Conservation (phyloP, 345 rosid species). For the Citrus glauca region DNA sequence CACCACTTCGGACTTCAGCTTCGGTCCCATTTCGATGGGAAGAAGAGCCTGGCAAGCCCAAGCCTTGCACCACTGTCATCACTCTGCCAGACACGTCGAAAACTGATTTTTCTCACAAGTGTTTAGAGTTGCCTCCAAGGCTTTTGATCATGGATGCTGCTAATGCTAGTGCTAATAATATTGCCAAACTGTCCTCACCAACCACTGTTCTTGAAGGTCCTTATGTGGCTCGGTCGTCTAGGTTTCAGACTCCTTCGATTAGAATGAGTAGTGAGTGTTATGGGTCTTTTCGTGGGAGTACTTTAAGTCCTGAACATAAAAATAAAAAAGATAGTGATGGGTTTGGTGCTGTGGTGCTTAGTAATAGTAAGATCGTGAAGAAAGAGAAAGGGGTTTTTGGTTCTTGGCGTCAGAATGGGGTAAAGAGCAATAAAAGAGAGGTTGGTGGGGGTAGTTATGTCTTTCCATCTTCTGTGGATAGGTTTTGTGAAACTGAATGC, state of each 20-base stretch:
- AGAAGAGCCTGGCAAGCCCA: slow-evolving; percentile 86
- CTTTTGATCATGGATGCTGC: slow-evolving; percentile 36
- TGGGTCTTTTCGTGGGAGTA: slow-evolving; percentile 35
- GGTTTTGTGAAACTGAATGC: slow-evolving; percentile 31
- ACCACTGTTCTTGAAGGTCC: slow-evolving; percentile 44
- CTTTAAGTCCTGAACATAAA: slow-evolving; percentile 22
- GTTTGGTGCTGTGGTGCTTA: slow-evolving; percentile 12
- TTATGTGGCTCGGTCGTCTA: slow-evolving; percentile 25
- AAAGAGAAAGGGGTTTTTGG: slow-evolving; percentile 41
- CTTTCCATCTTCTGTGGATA: slow-evolving; percentile 43
- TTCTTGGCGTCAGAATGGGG: slow-evolving; percentile 39
- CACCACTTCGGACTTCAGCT: slow-evolving; percentile 59
- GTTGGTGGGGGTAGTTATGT: slow-evolving; percentile 50
- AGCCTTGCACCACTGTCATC: slow-evolving; percentile 32
- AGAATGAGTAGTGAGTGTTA: slow-evolving; percentile 33
- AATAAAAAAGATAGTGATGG: slow-evolving; percentile 1
- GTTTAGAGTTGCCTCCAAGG: slow-evolving; percentile 68
- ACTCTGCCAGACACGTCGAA: not conserved
- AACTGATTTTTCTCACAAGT: slow-evolving; percentile 34
- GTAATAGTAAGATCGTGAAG: slow-evolving; percentile 20
- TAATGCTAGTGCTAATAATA: not conserved
- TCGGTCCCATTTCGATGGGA: slow-evolving; percentile 91
- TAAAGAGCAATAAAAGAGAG: slow-evolving; percentile 36
- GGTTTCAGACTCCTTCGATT: slow-evolving; percentile 38
- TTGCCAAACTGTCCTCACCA: slow-evolving; percentile 42